Evolutionary conservation across 163 green algal genomes (phyloP), one percentile per base, ranked within the genome.

Genomic region (Prototheca wickerhamii): DNA sequence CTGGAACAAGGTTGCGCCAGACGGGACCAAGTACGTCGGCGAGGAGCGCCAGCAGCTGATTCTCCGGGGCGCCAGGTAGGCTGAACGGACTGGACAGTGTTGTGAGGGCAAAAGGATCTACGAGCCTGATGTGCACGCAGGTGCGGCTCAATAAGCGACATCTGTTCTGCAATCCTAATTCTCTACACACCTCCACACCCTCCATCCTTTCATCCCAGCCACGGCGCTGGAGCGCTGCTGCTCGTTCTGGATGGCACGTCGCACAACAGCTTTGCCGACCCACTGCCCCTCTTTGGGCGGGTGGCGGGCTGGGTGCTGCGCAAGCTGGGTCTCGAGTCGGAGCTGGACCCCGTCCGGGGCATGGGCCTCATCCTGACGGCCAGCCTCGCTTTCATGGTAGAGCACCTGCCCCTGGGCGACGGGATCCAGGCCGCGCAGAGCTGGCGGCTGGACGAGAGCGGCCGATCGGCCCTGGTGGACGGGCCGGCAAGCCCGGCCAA

Each of bases 251-350:
- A 44, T 3, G 65, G 72, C 61, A 81, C 58, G 43, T 73, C 57
- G 2, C 82, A 89, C 61, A 69, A 79, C 58, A 81, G 69, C 29
- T 89, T 87, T 74, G 71, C 71, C 35, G 82, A 89, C 62, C 60
- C 75, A 0, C 61, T 82, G 28, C 29, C 74, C 21, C 65, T 88
- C 29, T 85, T 86, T 61, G 72, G 63, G 2, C 58, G 63, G 30
- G 30, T 60, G 20, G 40, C 77, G 3, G 52, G 43, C 15, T 78
- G 64, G 61, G 37, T 77, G n/a, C 56, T 74, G 32, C 34, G 35
- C 8, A 70, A 57, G 54, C 58, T 84, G 29, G 67, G 74, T 1
- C 78, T 83, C 21, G 67, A 26, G n/a, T 61, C 68, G 4, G 25
- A 58, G 33, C 73, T 81, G 35, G 69, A 82, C 31, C 67, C 73